phyloP scores from a whole-genome alignment of 1,139 yeast species.

The Scheffersomyces parashehatae region DNA sequence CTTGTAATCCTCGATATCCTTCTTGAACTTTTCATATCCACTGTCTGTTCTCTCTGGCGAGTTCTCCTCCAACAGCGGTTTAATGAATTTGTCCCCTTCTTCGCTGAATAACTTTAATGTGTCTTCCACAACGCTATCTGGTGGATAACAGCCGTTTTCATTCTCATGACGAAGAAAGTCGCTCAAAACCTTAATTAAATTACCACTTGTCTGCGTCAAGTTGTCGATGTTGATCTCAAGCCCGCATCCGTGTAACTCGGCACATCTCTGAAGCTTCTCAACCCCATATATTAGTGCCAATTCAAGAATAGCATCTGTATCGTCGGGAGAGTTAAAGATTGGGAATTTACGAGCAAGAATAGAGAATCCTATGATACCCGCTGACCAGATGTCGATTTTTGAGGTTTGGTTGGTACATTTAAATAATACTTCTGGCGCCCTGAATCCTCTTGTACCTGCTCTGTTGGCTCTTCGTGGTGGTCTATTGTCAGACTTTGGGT shows the following conservation, averaged over 20 bases:
- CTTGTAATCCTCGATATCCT: slow-evolving; percentile 28
- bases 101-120: slow-evolving; percentile 34
- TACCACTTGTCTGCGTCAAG: slow-evolving; percentile 25
- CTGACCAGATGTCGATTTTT: slow-evolving; percentile 89
- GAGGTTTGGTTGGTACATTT: slow-evolving; percentile 85
- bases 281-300: slow-evolving; percentile 81
- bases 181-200: slow-evolving; percentile 32
- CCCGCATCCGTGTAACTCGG: slow-evolving; percentile 85
- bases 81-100: slow-evolving; percentile 26
- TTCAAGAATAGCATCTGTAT: slow-evolving; percentile 87
- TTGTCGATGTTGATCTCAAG: slow-evolving; percentile 59
- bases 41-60: slow-evolving; percentile 4
- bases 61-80: slow-evolving; percentile 17
- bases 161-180: slow-evolving; percentile 34
- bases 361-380: slow-evolving; percentile 81
- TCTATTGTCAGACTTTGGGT: slow-evolving; percentile 77
- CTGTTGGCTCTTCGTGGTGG: slow-evolving; percentile 93
- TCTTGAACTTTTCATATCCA: slow-evolving; percentile 15
- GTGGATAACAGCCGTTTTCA: slow-evolving; percentile 37
- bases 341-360: slow-evolving; percentile 77
- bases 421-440: slow-evolving; percentile 92
- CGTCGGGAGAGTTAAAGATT: slow-evolving; percentile 84
- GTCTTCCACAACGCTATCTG: slow-evolving; percentile 40
- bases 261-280: slow-evolving; percentile 71
- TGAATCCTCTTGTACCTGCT: slow-evolving; percentile 96